Evolutionary conservation across 2,329 filamentous ascomycete genomes (phyloP), one percentile per base, ranked within the genome.

Genomic region (Lasiodiplodia sp.): DNA sequence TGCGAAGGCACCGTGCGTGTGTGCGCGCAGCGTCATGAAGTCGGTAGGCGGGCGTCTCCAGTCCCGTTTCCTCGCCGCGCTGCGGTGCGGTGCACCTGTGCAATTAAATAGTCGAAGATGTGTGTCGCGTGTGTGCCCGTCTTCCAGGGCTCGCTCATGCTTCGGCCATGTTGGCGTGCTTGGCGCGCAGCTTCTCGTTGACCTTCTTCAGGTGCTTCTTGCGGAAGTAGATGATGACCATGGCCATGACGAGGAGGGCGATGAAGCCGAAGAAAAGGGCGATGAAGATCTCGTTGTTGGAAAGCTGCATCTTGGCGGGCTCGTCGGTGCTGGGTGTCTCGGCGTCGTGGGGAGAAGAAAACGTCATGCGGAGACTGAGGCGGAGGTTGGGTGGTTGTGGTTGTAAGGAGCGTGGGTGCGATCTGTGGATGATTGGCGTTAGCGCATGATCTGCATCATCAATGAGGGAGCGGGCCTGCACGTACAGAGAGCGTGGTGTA

Each of bases 251-350:
- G 28, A 64, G 23, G n/a, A 64, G 16, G 31, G 25, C 60, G 31
- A 64, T 11, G 31, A 64, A 52, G 60, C 60, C 60, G 31, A 14
- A 10, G 47, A 64, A 14, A 14, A 64, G 21, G 21, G 60, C 60
- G 28, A 64, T 52, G 60, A 64, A 64, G 47, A 52, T 64, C 5
- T 64, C 60, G 28, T 49, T 21, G 60, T 25, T 31, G 47, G 60
- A n/a, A 5, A 64, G 47, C 11, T 47, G n/a, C 60, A 64, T 64
- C 7, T 31, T 40, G 28, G 64, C 12, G 0, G 38, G 58, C 31
- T 23, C 21, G 37, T 21, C 14, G 40, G 11, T 60, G 21, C 14
- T 28, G 51, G 18, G 49, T 11, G 49, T n/a, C 11, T 52, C 31
- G 31, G 31, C 31, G 31, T 34, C 31, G 31, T 34, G 31, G 31